Evolutionary conservation across 345 rosid species (phyloP).

Genomic region (Lepidium africanum): DNA sequence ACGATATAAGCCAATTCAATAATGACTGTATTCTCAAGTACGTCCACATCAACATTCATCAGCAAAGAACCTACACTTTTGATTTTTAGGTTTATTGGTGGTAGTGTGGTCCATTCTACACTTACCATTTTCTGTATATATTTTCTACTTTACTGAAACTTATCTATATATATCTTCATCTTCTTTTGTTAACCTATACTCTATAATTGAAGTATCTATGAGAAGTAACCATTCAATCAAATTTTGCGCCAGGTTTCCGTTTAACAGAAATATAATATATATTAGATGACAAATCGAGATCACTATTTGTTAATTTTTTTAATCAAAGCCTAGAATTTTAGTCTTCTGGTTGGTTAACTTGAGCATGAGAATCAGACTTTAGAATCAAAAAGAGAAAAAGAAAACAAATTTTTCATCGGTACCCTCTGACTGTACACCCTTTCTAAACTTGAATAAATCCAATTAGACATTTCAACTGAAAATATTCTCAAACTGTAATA

Average conservation of each 20-base stretch:
- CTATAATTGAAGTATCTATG: neutral
- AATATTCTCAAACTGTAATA: neutral
- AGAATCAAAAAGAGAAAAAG: neutral
- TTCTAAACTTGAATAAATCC: neutral
- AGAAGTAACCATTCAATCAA: neutral
- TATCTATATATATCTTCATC: neutral
- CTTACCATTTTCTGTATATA: neutral
- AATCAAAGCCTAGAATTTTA: neutral
- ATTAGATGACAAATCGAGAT: constrained; percentile 3
- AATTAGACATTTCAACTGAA: neutral
- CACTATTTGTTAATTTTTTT: neutral
- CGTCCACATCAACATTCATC: neutral
- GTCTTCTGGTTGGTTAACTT: neutral
- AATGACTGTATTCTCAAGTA: neutral
- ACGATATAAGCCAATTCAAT: constrained; percentile 11
- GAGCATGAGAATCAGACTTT: neutral
- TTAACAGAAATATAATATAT: neutral
- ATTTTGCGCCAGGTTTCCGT: neutral
- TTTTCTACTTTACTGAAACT: neutral
- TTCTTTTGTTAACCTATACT: neutral
- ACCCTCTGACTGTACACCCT: neutral
- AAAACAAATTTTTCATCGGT: neutral
- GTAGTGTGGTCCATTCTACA: constrained; percentile 8
- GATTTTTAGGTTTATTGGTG: constrained; percentile 11
- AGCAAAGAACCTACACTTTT: constrained; percentile 1